Base-by-base conservation (phyloP, 148 eudicot genomes). In the Nepenthes mirabilis region DNA sequence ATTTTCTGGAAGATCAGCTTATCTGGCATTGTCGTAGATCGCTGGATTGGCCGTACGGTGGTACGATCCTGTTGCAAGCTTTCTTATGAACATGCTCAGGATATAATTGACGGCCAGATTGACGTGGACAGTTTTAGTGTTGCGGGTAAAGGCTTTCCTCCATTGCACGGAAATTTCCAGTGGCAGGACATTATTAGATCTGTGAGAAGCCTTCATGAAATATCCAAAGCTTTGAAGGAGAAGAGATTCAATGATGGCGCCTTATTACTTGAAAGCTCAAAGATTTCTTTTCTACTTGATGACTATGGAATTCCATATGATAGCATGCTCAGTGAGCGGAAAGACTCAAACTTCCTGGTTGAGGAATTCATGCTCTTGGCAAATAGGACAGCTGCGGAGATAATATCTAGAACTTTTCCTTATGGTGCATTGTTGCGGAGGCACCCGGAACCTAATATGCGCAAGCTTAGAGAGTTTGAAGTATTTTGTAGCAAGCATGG, bases 311-410 rank as follows among this genome's bases (percentile, higher is more conserved):
- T 60, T 67, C 98, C 96, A 0, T 85, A 75, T 70, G 91, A 88
- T 70, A 68, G 77, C 68, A 57, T 71, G 64, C 68, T 83, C 13
- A 73, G 72, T 54, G 83, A 75, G 51, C 65, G 75, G 34, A 81
- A 63, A 73, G 94, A 83, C 35, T 80, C 98, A 32, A 82, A 91
- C 61, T 83, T 75, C 45, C 79, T 91, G 9, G 86, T 88, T 36
- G 98, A 91, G 79, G 98, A 91, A 67, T 85, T 85, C 51, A 91
- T 91, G 96, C 91, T 91, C 69, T 77, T 91, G 78, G 98, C 98
- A 48, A 91, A 88, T 67, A 75, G 74, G 23, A 88, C 95, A 9
- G 95, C 85, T 67, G 98, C 98, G 7, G 94, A 91, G 73, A 77
- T 91, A 43, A 79, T 83, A 60, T 75, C 76, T 37, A 80, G 84